phyloP scores from a whole-genome alignment of 1,284 basidiomycete genomes.

The Puccinia polysora region DNA sequence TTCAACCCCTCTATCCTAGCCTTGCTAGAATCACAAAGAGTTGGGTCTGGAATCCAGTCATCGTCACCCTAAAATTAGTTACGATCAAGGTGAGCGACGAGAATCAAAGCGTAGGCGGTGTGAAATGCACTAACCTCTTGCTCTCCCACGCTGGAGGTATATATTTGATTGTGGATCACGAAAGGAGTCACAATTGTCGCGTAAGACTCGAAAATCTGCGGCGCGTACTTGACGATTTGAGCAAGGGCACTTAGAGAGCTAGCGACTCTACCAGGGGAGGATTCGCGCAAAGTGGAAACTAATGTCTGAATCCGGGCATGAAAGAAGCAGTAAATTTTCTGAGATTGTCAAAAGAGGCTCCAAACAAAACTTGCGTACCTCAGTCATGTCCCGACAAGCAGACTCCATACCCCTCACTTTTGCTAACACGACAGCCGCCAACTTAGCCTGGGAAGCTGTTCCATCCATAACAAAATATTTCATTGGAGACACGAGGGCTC shows the following conservation, averaged over 20 bases:
- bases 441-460: slow-evolving; percentile 72
- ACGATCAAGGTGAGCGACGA: neutral
- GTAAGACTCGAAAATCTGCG: slow-evolving; percentile 69
- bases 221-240: slow-evolving; percentile 68
- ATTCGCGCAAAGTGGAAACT: slow-evolving; percentile 59
- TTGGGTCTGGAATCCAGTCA: slow-evolving; percentile 70
- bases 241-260: slow-evolving; percentile 68
- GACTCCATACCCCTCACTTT: slow-evolving; percentile 56
- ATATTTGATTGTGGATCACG: slow-evolving; percentile 68
- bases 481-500: slow-evolving; percentile 62
- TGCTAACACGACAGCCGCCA: slow-evolving; percentile 73
- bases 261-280: slow-evolving; percentile 60
- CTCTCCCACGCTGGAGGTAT: slow-evolving; percentile 57
- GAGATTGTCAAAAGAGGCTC: neutral
- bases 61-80: slow-evolving; percentile 51
- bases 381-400: slow-evolving; percentile 60
- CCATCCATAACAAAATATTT: slow-evolving; percentile 62
- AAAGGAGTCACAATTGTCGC: slow-evolving; percentile 69
- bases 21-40: slow-evolving; percentile 58
- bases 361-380: slow-evolving; percentile 56
- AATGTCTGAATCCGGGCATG: slow-evolving; percentile 54
- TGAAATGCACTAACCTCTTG: slow-evolving; percentile 55
- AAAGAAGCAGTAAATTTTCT: neutral
- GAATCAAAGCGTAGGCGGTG: neutral
- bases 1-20: slow-evolving; percentile 73